phyloP scores from a whole-genome alignment of 2,329 filamentous ascomycete genomes.

The Cercospora sp. region DNA sequence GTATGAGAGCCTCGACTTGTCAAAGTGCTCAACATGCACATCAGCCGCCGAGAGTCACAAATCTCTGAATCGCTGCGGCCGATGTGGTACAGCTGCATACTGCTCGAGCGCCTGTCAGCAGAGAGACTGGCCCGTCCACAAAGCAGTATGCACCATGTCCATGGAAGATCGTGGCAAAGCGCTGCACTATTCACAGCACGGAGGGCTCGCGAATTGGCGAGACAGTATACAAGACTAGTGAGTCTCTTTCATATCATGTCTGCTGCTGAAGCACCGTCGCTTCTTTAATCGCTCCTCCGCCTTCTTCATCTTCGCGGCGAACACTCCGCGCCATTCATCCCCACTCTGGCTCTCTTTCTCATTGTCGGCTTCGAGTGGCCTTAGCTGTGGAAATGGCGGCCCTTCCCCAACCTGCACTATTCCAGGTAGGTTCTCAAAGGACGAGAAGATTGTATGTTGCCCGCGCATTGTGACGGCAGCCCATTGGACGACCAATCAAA shows the following conservation, averaged over 20 bases:
- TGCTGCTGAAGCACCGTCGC: not conserved
- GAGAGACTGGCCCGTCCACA: slow-evolving; percentile 30
- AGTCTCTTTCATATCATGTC: not conserved
- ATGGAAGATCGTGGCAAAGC: slow-evolving; percentile 29
- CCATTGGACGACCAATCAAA: not conserved
- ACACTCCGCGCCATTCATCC: slow-evolving; percentile 12
- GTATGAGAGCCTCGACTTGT: slow-evolving; percentile 21
- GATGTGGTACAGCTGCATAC: slow-evolving; percentile 31
- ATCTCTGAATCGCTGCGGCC: slow-evolving; percentile 23
- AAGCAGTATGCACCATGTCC: slow-evolving; percentile 26
- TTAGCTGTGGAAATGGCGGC: not conserved
- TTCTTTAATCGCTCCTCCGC: slow-evolving; percentile 11
- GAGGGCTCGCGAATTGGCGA: slow-evolving; percentile 22
- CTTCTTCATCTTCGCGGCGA: slow-evolving; percentile 13
- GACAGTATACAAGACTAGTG: not conserved
- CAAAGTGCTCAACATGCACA: slow-evolving; percentile 23
- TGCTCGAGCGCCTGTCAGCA: slow-evolving; percentile 26
- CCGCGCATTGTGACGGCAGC: slow-evolving; percentile 28
- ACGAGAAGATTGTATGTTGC: slow-evolving; percentile 29
- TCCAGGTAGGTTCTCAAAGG: not conserved
- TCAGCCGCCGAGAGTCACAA: not conserved
- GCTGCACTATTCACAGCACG: slow-evolving; percentile 22
- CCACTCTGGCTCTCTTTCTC: slow-evolving; percentile 11
- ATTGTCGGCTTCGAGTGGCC: slow-evolving; percentile 10
- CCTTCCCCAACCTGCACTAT: too few species aligned